Conservation (phyloP, 305 asterid genomes). For the Rubia balearica region DNA sequence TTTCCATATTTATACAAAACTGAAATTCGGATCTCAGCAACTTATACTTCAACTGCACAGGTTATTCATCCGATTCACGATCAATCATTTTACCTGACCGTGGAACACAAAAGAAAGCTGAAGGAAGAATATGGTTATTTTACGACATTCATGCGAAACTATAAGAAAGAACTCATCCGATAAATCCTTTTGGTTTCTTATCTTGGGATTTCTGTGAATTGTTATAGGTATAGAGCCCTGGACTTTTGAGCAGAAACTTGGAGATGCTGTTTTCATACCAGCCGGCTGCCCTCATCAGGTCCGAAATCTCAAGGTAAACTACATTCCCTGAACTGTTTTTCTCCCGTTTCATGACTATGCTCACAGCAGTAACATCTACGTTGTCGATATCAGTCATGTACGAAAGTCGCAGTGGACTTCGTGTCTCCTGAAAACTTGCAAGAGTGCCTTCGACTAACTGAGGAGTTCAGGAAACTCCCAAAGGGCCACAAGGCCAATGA, state of each 20-base stretch:
- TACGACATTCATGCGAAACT: neutral
- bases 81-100: constrained; percentile 69
- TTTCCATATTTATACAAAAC: neutral
- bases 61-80: constrained; percentile 87
- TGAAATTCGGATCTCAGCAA: neutral
- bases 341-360: neutral
- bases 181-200: too few species aligned
- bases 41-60: constrained; percentile 23
- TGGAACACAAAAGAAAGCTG: constrained; percentile 57
- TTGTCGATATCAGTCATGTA: constrained; percentile 57
- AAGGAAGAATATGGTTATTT: constrained; percentile 72
- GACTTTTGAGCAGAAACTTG: constrained; percentile 77
- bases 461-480: constrained; percentile 75
- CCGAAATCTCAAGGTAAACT: constrained; percentile 70
- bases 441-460: constrained; percentile 67
- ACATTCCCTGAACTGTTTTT: neutral
- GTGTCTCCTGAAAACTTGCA: constrained; percentile 83
- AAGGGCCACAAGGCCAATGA: constrained; percentile 74
- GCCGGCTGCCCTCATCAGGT: constrained; percentile 99
- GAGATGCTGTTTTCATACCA: constrained; percentile 89
- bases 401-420: constrained; percentile 84
- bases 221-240: constrained; percentile 71
- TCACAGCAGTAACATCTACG: neutral
- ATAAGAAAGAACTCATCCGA: neutral
- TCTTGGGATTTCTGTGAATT: neutral